These are phyloP conservation scores for Kodamaea fukazawae DNA, from an alignment of 805 yeast genomes.

Conservation along the genomic window DNA sequence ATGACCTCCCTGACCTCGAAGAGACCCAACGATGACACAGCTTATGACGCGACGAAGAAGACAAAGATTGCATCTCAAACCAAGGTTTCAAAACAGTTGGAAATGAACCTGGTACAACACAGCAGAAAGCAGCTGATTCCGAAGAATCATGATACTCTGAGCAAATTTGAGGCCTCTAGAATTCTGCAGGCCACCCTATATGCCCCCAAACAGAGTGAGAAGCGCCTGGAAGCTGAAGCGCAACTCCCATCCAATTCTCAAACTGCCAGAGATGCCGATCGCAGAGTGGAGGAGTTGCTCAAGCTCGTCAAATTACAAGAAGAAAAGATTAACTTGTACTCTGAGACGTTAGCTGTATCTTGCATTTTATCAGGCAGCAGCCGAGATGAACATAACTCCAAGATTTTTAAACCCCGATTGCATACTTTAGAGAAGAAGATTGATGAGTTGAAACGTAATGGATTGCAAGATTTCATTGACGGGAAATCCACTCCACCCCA, in stretches of 20 bases:
- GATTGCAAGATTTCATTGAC: slow-evolving; percentile 1
- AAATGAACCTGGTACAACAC: too few species aligned
- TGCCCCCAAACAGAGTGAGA: too few species aligned
- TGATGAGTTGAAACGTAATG: not conserved
- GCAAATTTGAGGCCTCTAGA: too few species aligned
- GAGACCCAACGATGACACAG: not conserved
- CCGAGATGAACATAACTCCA: slow-evolving; percentile 8
- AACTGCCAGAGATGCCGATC: too few species aligned
- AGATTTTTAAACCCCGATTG: slow-evolving; percentile 8
- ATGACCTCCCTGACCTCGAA: not conserved
- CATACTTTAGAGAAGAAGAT: slow-evolving; percentile 3
- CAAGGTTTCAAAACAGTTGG: too few species aligned
- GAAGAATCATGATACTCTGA: too few species aligned
- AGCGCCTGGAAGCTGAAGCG: too few species aligned
- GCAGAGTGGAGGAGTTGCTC: not conserved
- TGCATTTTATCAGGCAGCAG: slow-evolving; percentile 9
- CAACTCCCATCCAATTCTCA: too few species aligned
- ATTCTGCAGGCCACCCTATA: too few species aligned
- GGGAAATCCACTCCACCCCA: slow-evolving; percentile 1
- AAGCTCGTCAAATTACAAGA: slow-evolving; percentile 6
- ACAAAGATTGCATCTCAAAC: too few species aligned
- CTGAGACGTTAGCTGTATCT: slow-evolving; percentile 8
- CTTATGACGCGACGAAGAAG: too few species aligned
- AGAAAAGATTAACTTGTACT: slow-evolving; percentile 9
- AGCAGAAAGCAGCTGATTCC: too few species aligned